Conservation (phyloP, 2,329 filamentous ascomycete species). For the Botrytis elliptica region DNA sequence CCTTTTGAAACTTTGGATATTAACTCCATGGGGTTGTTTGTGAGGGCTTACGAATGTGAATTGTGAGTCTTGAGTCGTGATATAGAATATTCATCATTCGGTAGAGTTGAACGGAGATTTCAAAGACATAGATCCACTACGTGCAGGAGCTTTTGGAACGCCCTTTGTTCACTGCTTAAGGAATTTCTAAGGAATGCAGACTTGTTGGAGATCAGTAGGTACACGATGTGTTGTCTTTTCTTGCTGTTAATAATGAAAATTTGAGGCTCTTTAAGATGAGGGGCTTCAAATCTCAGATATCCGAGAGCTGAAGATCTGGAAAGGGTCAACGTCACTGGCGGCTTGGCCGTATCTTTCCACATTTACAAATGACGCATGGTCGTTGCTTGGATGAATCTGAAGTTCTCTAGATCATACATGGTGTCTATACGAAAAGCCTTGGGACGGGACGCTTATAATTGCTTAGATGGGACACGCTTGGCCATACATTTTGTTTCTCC, state of each 20-base stretch:
- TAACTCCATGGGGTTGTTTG: background rate
- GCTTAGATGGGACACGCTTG: background rate
- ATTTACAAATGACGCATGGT: background rate
- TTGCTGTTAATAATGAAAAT: background rate
- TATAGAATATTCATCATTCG: background rate
- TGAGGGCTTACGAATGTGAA: background rate
- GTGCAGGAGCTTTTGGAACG: background rate
- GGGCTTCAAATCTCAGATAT: background rate
- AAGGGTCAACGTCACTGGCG: background rate
- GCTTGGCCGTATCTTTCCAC: background rate
- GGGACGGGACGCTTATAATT: background rate
- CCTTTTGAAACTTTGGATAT: background rate
- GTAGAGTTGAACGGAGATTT: background rate
- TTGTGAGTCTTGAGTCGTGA: background rate
- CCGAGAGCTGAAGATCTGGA: background rate
- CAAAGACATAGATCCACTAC: background rate
- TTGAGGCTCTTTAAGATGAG: background rate
- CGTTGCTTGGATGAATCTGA: background rate
- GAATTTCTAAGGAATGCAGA: background rate
- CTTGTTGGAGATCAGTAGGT: background rate
- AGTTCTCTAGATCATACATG: background rate
- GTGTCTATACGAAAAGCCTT: background rate
- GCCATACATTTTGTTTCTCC: background rate
- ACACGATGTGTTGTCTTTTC: background rate
- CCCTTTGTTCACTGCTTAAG: background rate